Conservation (phyloP, 2,329 filamentous ascomycete species). For the Diatrype stigma region DNA sequence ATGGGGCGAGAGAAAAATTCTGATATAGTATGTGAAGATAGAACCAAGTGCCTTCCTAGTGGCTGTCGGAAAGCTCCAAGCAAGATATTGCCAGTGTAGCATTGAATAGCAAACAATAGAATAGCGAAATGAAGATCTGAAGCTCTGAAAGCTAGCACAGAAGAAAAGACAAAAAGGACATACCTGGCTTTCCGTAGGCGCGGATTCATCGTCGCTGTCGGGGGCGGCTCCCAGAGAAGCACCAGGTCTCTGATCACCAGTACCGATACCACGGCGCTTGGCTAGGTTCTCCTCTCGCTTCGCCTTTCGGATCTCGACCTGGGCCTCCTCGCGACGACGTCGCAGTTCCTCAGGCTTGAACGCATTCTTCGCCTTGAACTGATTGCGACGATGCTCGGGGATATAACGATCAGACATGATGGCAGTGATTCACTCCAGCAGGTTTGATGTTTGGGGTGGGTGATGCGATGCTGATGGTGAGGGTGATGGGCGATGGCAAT, state of each 20-base stretch:
- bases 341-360: slow-evolving; percentile 99
- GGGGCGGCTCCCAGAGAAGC: slow-evolving; percentile 81
- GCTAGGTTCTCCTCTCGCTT: slow-evolving; percentile 99
- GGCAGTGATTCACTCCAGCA: slow-evolving; percentile 22
- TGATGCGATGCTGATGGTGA: slow-evolving; percentile 7
- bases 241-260: slow-evolving; percentile 73
- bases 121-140: neutral
- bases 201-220: slow-evolving; percentile 96
- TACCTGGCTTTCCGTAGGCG: slow-evolving; percentile 95
- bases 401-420: slow-evolving; percentile 99
- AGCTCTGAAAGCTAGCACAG: slow-evolving; percentile 1
- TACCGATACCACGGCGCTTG: slow-evolving; percentile 92
- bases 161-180: slow-evolving; percentile 27
- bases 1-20: too few relatives aligned
- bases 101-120: neutral
- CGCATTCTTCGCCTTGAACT: slow-evolving; percentile 99
- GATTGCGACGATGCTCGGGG: slow-evolving; percentile 96
- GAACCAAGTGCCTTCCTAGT: too few relatives aligned
- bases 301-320: slow-evolving; percentile 97
- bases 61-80: too few relatives aligned
- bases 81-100: slow-evolving; percentile 3
- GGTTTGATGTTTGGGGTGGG: slow-evolving; percentile 17
- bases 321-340: slow-evolving; percentile 96
- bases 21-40: too few relatives aligned
- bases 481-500: slow-evolving; percentile 4